Percentiles rank a stretch among this genome's conserved stretches.
These are phyloP conservation scores for Begonia fuchsioides DNA, from an alignment of 306 rosid species.

Conservation along the genomic window DNA sequence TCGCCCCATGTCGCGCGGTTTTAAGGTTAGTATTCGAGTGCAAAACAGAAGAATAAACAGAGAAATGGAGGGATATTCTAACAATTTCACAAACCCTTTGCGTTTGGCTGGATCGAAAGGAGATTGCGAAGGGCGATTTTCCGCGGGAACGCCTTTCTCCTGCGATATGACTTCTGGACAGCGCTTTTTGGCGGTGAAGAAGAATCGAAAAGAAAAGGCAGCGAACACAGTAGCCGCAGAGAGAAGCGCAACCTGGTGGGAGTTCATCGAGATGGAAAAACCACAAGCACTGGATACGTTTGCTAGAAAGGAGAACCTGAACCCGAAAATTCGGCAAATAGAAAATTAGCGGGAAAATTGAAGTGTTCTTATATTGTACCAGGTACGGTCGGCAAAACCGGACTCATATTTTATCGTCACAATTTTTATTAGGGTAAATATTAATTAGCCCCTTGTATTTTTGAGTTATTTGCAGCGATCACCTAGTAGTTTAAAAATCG, in stretches of 20 bases:
- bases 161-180: conserved; percentile 9
- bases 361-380: too few relatives aligned
- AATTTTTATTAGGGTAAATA: too few relatives aligned
- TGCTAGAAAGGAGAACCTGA: background rate
- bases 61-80: background rate
- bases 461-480: too few relatives aligned
- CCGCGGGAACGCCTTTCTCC: conserved; percentile 20
- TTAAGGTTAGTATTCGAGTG: background rate
- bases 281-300: background rate
- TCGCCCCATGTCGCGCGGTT: background rate
- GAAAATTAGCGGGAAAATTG: conserved; percentile 20
- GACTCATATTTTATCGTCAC: too few relatives aligned
- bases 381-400: too few relatives aligned
- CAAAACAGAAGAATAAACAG: background rate
- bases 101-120: conserved; percentile 82
- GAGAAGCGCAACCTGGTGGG: conserved; percentile 37
- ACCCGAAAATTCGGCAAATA: background rate
- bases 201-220: conserved; percentile 46
- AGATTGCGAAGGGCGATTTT: conserved; percentile 21
- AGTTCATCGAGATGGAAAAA: conserved; percentile 32
- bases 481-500: too few relatives aligned
- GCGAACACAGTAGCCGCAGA: conserved; percentile 55
- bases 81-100: conserved; percentile 21
- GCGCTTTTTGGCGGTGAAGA: conserved; percentile 21
- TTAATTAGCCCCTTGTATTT: too few relatives aligned